Evolutionary conservation across 2,329 filamentous ascomycete species (phyloP), one percentile per base, ranked within the genome.

Genomic region (Alternaria dauci): DNA sequence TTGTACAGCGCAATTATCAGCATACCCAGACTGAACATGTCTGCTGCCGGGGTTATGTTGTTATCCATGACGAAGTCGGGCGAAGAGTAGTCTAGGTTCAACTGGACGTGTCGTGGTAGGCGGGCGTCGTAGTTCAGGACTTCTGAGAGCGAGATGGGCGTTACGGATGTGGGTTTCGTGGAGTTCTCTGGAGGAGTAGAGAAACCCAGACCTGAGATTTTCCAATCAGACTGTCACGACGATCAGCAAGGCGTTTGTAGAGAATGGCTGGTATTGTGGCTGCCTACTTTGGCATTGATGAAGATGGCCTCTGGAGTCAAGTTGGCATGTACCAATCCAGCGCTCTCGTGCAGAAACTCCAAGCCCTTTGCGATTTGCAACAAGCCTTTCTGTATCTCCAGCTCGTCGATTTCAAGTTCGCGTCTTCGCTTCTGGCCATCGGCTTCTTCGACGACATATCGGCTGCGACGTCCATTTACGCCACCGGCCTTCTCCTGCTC

Each of bases 351-450:
- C 61, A 98, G 81, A 75, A 98, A 98, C 79, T 98, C 94, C 30
- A 98, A 83, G 3, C 94, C 94, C 77, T 97, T 97, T 73, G 91
- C 94, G 65, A 99, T 87, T 78, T 99, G 95, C 62, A 98, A 81
- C 64, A 99, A 79, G 0, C 95, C 95, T 80, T 99, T 99, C 78
- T 99, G 95, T 71, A 98, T 96, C 79, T 99, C 95, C 60, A 99
- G 83, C 80, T 98, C 95, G 75, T 99, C 95, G 63, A 99, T 92
- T 77, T 98, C 94, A 14, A 97, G 80, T 73, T 98, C 94, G 70
- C 91, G 86, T 71, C 92, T 84, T 70, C 78, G 75, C 56, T 89
- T 86, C 51, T 87, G 88, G 36, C 91, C 91, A 68, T 94, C 90
- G 1, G 89, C 83, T 68, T 93, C 91, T 73, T 95, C 92, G 2